Percentiles rank a stretch among this genome's conserved stretches.
These are phyloP conservation scores for Handroanthus guayacan DNA, from an alignment of 257 asterid species.

Conservation along the genomic window DNA sequence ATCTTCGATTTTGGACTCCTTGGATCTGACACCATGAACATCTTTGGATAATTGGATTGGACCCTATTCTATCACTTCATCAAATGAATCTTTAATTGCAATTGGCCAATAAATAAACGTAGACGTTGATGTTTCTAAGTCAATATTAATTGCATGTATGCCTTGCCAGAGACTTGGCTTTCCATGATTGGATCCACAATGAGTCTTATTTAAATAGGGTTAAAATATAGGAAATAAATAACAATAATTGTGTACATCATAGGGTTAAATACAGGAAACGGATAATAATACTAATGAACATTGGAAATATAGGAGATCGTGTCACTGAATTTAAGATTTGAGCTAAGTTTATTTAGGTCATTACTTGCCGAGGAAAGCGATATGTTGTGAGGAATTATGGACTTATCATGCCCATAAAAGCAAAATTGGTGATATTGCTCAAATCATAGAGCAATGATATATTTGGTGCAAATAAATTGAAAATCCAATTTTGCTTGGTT, in stretches of 20 bases:
- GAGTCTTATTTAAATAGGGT: no score
- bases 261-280: no score
- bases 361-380: background rate
- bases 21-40: background rate
- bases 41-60: no score
- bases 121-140: slow-evolving; percentile 44
- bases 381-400: background rate
- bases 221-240: no score
- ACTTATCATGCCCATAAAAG: no score
- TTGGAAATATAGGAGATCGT: background rate
- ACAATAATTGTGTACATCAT: no score
- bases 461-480: no score
- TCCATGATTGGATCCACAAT: slow-evolving; percentile 21
- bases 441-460: no score
- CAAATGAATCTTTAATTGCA: slow-evolving; percentile 18
- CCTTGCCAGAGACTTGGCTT: slow-evolving; percentile 30
- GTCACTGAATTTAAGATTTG: background rate
- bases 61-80: slow-evolving; percentile 3
- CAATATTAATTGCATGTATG: slow-evolving; percentile 37
- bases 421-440: no score
- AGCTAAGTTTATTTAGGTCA: background rate
- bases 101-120: slow-evolving; percentile 29
- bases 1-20: no score
- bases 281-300: no score
- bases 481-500: no score